Base-by-base conservation (phyloP, 306 rosid species). In the Cajanus cajan region DNA sequence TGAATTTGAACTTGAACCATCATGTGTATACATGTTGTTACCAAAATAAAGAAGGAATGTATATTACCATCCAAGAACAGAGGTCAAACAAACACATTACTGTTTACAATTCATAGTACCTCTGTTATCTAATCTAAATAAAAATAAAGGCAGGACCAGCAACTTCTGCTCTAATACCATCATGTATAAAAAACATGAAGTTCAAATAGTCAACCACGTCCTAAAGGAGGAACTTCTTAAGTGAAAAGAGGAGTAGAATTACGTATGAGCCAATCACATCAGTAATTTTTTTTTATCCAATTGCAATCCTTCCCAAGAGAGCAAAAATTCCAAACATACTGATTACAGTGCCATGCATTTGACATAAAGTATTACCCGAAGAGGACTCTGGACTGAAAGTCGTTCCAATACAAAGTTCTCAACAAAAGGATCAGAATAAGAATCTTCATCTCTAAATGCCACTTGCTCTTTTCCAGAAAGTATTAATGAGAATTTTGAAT, bases 351-450 rank as follows among this genome's bases (percentile, higher is more conserved):
- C 37, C 16, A 68, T 52, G 57, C n/a, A 74, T 55, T 80, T 74
- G 83, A 71, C 44, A 67, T n/a, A 57, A 41, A 61, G 71, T 71
- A 77, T 88, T 90, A 95, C 98, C 97, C 98, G 95, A 73, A 95
- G 85, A 79, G 98, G 98, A 87, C 95, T 92, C 81, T 95, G 98
- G 73, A 87, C 93, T 14, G 98, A 92, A 80, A 95, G 94, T 74
- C 97, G 91, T 91, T 95, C 98, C 85, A 92, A 82, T 78, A 95
- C 97, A 80, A 95, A 92, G 81, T 95, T 95, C 90, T 92, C 97
- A 21, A 92, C 98, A 81, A 95, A 95, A 39, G 88, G 87, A 65
- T 95, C 97, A 76, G 86, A 85, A 80, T 84, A 72, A 45, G 86
- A 65, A 81, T 83, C 89, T 73, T 85, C 90, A 73, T 87, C 90